Evolutionary conservation across 257 asterid genomes (phyloP).

Genomic region (Capsicum pubescens): DNA sequence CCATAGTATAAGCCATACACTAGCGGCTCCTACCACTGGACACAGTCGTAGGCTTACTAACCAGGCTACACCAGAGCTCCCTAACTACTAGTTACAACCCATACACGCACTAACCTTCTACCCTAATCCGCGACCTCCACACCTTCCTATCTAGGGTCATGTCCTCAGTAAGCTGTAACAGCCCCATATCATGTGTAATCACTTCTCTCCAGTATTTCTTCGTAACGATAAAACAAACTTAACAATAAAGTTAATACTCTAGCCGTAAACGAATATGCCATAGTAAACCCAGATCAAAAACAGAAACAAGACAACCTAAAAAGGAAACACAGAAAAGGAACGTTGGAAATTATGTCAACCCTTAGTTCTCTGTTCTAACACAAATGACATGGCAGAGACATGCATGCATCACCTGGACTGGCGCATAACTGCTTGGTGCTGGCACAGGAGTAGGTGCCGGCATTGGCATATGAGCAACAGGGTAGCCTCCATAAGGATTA

Average conservation of each 20-base stretch:
- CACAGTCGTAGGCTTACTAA: no score
- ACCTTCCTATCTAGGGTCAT: no score
- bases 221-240: neutral
- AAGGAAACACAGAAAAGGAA: neutral
- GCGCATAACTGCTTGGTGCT: constrained; percentile 90
- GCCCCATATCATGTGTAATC: no score
- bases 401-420: constrained; percentile 71
- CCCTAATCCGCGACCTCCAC: no score
- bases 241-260: neutral
- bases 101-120: no score
- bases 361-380: neutral
- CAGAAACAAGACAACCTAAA: neutral
- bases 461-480: constrained; percentile 83
- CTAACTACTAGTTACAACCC: no score
- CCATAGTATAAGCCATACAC: no score
- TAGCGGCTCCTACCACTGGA: no score
- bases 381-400: constrained; percentile 11
- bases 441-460: constrained; percentile 90
- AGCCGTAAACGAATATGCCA: neutral
- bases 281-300: constrained; percentile 2
- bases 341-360: neutral
- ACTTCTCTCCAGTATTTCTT: no score
- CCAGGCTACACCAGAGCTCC: no score
- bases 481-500: constrained; percentile 92
- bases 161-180: no score